Conservation (phyloP, 441 rosid species). For the Gossypium armourianum region DNA sequence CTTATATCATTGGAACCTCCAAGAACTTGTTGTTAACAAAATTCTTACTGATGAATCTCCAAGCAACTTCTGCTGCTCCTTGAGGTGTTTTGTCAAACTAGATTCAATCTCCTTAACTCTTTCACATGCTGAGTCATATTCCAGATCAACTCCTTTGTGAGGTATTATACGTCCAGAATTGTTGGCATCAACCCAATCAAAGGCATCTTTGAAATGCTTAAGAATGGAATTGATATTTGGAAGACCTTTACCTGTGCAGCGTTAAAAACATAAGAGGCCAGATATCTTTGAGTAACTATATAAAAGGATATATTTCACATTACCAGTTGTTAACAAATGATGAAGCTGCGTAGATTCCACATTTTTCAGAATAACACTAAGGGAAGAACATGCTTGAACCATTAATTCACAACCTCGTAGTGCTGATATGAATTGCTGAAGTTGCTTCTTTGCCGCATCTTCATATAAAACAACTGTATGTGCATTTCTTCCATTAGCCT, state of each 20-base stretch:
- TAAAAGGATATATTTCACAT: slow-evolving; percentile 17
- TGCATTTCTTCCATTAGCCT: slow-evolving; percentile 88
- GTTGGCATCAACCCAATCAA: slow-evolving; percentile 90
- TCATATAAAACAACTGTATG: slow-evolving; percentile 74
- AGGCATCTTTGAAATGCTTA: slow-evolving; percentile 74
- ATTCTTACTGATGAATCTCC: slow-evolving; percentile 67
- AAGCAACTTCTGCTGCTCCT: slow-evolving; percentile 73
- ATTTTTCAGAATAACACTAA: slow-evolving; percentile 54
- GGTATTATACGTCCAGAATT: slow-evolving; percentile 81
- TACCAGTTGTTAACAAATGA: slow-evolving; percentile 70
- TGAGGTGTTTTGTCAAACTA: slow-evolving; percentile 55
- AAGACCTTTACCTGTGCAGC: slow-evolving; percentile 53
- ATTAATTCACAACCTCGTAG: slow-evolving; percentile 79
- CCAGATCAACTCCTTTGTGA: slow-evolving; percentile 68
- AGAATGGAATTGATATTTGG: slow-evolving; percentile 49
- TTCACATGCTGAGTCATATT: slow-evolving; percentile 66
- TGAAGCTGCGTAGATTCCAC: slow-evolving; percentile 52
- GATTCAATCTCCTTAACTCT: slow-evolving; percentile 46
- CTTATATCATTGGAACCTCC: slow-evolving; percentile 11
- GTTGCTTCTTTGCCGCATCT: slow-evolving; percentile 82
- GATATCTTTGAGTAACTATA: slow-evolving; percentile 1
- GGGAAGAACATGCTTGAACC: slow-evolving; percentile 66
- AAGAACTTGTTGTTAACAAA: slow-evolving; percentile 13
- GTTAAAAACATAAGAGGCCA: slow-evolving; percentile 22
- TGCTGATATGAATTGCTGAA: slow-evolving; percentile 75